These are phyloP conservation scores for Rhododendron simsii DNA, from an alignment of 148 eudicot genomes.

Conservation along the genomic window DNA sequence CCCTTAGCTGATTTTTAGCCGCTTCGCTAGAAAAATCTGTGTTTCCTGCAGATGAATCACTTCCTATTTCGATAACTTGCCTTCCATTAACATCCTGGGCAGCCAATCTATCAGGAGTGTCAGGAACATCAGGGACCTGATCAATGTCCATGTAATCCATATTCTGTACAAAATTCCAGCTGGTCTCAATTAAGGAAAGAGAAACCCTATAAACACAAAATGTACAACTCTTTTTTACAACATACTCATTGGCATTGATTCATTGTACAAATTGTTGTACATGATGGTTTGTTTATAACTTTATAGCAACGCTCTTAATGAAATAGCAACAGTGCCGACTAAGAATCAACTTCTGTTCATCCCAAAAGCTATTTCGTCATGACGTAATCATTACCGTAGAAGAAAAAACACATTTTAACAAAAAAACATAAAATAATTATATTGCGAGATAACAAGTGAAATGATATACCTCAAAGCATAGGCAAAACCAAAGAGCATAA, in stretches of 20 bases:
- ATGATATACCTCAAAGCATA: background rate
- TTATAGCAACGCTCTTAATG: background rate
- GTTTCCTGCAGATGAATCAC: conserved; percentile 21
- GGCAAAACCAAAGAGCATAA: too few species aligned
- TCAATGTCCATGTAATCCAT: conserved; percentile 53
- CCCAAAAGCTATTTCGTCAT: background rate
- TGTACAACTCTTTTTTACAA: background rate
- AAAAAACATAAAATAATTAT: background rate
- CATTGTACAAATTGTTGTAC: background rate
- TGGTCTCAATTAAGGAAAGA: background rate
- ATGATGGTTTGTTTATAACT: background rate
- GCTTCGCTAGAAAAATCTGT: conserved; percentile 14
- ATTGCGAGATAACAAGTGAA: background rate
- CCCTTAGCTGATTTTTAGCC: conserved; percentile 16
- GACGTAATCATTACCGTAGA: background rate
- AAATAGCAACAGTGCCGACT: background rate
- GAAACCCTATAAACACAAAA: background rate
- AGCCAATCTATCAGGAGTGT: conserved; percentile 63
- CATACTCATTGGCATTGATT: background rate
- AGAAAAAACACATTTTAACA: background rate
- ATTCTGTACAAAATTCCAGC: conserved; percentile 23
- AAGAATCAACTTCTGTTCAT: background rate
- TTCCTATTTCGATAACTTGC: conserved; percentile 4
- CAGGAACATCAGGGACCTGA: conserved; percentile 52
- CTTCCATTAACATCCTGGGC: conserved; percentile 9